Conservation (phyloP, 306 rosid genomes). For the Prinsepia uniflora region DNA sequence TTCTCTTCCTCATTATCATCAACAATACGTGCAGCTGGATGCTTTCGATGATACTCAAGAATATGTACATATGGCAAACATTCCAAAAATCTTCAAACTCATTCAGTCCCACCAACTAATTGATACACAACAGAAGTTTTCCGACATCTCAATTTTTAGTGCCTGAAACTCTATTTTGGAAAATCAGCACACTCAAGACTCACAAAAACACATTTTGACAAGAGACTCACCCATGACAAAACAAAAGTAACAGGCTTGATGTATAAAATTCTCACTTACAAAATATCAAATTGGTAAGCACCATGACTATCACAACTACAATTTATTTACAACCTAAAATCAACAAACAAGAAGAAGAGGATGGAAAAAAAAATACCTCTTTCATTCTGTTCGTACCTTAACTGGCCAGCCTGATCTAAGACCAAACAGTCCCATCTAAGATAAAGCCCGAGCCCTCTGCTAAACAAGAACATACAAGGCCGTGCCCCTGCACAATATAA, state of each 20-base stretch:
- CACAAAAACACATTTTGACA: background rate
- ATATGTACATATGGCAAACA: slow-evolving; percentile 47
- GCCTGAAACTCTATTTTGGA: background rate
- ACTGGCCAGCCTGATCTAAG: no score
- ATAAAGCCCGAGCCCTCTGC: no score
- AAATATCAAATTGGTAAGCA: background rate
- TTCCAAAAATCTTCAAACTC: background rate
- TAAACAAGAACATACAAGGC: no score
- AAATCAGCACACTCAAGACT: background rate
- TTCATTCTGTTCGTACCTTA: no score
- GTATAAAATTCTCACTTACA: background rate
- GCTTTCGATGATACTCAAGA: slow-evolving; percentile 94
- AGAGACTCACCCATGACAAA: background rate
- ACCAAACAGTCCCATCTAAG: no score
- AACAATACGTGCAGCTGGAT: slow-evolving; percentile 84
- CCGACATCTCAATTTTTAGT: background rate
- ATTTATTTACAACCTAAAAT: background rate
- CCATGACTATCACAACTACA: background rate
- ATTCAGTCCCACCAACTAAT: background rate
- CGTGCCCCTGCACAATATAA: no score
- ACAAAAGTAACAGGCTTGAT: no score
- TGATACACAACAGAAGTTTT: background rate
- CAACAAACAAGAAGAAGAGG: background rate
- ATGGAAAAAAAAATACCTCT: slow-evolving; percentile 11
- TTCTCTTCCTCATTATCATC: slow-evolving; percentile 74